Conservation (phyloP, 2,329 filamentous ascomycete species). For the Mycosphaerella sp. region DNA sequence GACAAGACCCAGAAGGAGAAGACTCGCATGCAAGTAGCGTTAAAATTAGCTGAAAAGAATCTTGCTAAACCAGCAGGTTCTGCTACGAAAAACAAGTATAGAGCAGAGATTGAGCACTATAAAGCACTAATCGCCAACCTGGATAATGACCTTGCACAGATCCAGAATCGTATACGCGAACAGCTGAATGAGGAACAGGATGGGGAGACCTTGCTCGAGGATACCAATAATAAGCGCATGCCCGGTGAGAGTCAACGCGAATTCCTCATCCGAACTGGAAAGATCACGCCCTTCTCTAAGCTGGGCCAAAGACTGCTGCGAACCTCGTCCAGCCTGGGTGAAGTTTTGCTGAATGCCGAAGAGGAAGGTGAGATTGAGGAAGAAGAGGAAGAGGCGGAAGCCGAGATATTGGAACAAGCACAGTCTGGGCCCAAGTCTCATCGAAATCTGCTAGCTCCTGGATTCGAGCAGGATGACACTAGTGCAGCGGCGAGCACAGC, state of each 20-base stretch:
- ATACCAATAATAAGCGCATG: slow-evolving; percentile 53
- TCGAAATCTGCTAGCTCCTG: slow-evolving; percentile 44
- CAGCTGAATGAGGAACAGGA: slow-evolving; percentile 40
- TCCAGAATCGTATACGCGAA: slow-evolving; percentile 71
- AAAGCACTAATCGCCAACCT: slow-evolving; percentile 58
- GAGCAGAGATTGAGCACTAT: slow-evolving; percentile 60
- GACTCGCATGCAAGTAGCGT: slow-evolving; percentile 58
- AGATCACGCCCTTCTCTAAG: slow-evolving; percentile 92
- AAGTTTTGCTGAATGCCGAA: slow-evolving; percentile 75
- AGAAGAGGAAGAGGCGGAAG: slow-evolving; percentile 39
- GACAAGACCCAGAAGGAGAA: slow-evolving; percentile 51
- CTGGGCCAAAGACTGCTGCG: slow-evolving; percentile 60
- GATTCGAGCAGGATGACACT: slow-evolving; percentile 36
- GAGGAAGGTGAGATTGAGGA: slow-evolving; percentile 49
- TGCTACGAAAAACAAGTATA: slow-evolving; percentile 52
- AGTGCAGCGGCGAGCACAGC: slow-evolving; percentile 19
- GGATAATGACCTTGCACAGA: slow-evolving; percentile 69
- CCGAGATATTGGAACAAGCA: slow-evolving; percentile 19
- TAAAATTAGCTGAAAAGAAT: slow-evolving; percentile 53
- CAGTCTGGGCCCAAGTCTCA: slow-evolving; percentile 38
- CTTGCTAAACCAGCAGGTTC: slow-evolving; percentile 50
- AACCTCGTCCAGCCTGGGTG: slow-evolving; percentile 63
- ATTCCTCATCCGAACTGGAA: slow-evolving; percentile 89
- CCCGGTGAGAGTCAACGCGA: slow-evolving; percentile 79
- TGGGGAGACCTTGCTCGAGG: slow-evolving; percentile 37